phyloP scores from a whole-genome alignment of 805 yeast genomes.

The Priceomyces carsonii region DNA sequence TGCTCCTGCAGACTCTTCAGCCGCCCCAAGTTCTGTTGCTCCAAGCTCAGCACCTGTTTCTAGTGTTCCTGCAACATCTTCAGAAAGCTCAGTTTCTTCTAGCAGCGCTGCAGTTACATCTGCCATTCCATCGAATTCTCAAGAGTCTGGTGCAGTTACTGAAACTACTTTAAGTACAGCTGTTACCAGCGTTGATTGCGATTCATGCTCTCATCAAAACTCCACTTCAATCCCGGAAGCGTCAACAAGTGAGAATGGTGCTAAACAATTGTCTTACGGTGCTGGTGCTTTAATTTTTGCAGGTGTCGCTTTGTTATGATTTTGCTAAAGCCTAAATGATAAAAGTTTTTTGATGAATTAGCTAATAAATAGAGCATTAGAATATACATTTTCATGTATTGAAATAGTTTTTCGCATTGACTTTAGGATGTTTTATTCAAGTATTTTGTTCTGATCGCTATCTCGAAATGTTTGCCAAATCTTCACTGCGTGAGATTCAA shows the following conservation, averaged over 20 bases:
- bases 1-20: slow-evolving; percentile 10
- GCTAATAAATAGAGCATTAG: no score
- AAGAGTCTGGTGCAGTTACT: slow-evolving; percentile 21
- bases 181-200: slow-evolving; percentile 6
- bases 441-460: no score
- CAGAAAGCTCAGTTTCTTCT: slow-evolving; percentile 13
- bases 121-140: slow-evolving; percentile 25
- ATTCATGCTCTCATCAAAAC: background rate
- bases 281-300: slow-evolving; percentile 23
- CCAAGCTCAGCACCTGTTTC: no score
- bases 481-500: no score
- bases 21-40: slow-evolving; percentile 5
- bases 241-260: slow-evolving; percentile 17
- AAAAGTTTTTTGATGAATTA: no score
- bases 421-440: no score
- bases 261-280: slow-evolving; percentile 17
- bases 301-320: slow-evolving; percentile 23
- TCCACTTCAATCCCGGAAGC: background rate
- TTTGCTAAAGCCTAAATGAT: no score
- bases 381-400: no score
- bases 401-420: no score
- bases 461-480: no score
- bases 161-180: slow-evolving; percentile 13
- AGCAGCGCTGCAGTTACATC: slow-evolving; percentile 26
- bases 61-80: slow-evolving; percentile 20